Evolutionary conservation across 345 rosid species (phyloP), one percentile per base, ranked within the genome.

Genomic region (Cardamine resedifolia): DNA sequence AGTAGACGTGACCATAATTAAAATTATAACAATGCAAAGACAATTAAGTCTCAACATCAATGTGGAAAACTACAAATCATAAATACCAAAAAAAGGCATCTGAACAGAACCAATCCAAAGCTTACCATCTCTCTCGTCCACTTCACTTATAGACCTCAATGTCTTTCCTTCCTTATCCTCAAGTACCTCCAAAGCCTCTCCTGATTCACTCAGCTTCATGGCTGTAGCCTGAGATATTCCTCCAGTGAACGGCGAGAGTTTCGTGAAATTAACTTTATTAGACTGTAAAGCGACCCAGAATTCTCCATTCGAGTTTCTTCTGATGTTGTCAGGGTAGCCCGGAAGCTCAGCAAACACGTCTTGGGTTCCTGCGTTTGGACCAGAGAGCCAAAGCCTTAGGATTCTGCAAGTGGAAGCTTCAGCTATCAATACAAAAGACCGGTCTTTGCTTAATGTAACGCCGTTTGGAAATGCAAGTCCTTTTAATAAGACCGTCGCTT

Each of bases 281-380:
- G 86, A 28, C 60, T 91, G 96, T 85, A 91, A 58, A 4, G 87
- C 93, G 0, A 91, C 91, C 97, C 97, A 87, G 34, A 86, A 87
- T 4, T 89, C 91, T 56, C 93, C 93, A 1, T 79, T 63, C 0
- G 78, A 28, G 75, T 83, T 85, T 68, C 84, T 87, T 78, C 87
- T 78, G 4, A 89, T 50, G 74, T 89, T 86, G 78, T 87, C 91
- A 0, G 96, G 93, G 45, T 81, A 81, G 49, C 93, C 93, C 1
- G 85, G 83, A 59, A 91, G 77, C 79, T 85, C 62, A 1, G 84
- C 82, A 55, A 89, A 87, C 36, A 80, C 71, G 18, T 85, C 85
- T 0, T 50, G 70, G n/a, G 77, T 74, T 41, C 81, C 81, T 14
- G 78, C 64, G 7, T 78, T 72, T 16, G 86, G 81, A 64, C 83